A percentile compares a stretch with the other conserved stretches of the same genome.
These are phyloP conservation scores for Phytophthora melonis DNA, from an alignment of 352 stramenopile species.

Conservation along the genomic window DNA sequence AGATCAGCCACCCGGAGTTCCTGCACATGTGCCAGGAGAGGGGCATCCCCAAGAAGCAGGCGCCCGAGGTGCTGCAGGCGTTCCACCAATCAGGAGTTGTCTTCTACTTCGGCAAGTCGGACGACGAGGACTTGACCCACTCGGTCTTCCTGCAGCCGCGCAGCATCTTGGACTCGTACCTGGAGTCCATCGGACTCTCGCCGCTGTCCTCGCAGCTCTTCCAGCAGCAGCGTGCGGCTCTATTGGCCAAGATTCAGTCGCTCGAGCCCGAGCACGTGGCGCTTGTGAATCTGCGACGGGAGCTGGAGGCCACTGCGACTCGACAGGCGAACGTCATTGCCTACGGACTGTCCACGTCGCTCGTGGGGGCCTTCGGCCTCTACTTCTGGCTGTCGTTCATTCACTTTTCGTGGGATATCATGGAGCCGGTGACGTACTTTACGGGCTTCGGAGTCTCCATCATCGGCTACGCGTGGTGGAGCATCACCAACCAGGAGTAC, in stretches of 20 bases:
- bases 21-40: constrained; percentile 70
- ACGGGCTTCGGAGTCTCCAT: constrained; percentile 85
- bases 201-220: constrained; percentile 78
- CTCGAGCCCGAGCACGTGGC: constrained; percentile 77
- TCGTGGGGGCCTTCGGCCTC: constrained; percentile 81
- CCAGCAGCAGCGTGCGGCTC: constrained; percentile 61
- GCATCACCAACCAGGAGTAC: constrained; percentile 87
- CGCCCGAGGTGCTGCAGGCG: constrained; percentile 71
- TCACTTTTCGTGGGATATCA: constrained; percentile 92
- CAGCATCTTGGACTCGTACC: constrained; percentile 82
- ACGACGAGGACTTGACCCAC: constrained; percentile 5
- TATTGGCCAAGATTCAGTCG: constrained; percentile 73
- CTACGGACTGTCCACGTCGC: constrained; percentile 62
- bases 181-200: constrained; percentile 79
- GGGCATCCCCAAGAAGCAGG: constrained; percentile 89
- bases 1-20: constrained; percentile 78
- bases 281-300: constrained; percentile 66
- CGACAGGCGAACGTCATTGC: constrained; percentile 69
- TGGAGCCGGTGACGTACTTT: constrained; percentile 92
- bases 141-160: constrained; percentile 74
- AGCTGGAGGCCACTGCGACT: constrained; percentile 68
- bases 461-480: constrained; percentile 87
- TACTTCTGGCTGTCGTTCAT: constrained; percentile 92
- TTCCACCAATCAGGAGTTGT: constrained; percentile 84
- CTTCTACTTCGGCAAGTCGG: constrained; percentile 83